Evolutionary conservation across 1,284 basidiomycete species (phyloP).

Genomic region (Ceratobasidium sp.): DNA sequence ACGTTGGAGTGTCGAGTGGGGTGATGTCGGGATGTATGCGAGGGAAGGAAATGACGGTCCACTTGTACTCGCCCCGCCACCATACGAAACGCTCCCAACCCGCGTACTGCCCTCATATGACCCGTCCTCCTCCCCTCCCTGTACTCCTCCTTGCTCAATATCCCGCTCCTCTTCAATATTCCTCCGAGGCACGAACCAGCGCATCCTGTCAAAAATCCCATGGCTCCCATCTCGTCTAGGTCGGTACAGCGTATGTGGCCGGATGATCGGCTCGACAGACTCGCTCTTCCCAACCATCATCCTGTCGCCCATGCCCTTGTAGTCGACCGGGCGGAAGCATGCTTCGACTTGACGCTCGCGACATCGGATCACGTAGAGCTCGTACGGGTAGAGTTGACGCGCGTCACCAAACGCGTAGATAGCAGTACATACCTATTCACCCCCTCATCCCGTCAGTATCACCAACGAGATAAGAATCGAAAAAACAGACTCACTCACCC

Average conservation of each 20-base stretch:
- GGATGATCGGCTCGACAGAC: slow-evolving; percentile 37
- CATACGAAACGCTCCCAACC: background rate
- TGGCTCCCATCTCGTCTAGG: background rate
- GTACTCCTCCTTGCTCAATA: background rate
- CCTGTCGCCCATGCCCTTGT: slow-evolving; percentile 7
- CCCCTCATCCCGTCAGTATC: too few relatives aligned
- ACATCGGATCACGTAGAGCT: slow-evolving; percentile 28
- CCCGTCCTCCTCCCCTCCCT: background rate
- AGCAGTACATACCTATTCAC: slow-evolving; percentile 37
- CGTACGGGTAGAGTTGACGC: slow-evolving; percentile 31
- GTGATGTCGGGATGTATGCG: slow-evolving; percentile 33
- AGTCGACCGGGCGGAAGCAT: slow-evolving; percentile 2
- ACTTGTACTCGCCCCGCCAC: background rate
- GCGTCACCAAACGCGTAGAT: slow-evolving; percentile 39
- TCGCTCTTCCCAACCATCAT: background rate
- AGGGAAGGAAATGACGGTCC: background rate
- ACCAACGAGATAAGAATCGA: too few relatives aligned
- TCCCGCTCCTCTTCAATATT: background rate
- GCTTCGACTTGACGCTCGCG: background rate
- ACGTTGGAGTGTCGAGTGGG: background rate
- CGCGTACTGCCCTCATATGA: background rate
- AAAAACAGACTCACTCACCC: slow-evolving; percentile 21
- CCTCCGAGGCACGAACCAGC: background rate
- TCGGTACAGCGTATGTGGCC: background rate
- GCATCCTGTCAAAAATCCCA: background rate